Conservation (phyloP, 2,329 filamentous ascomycete species). For the Cladorrhinum sp. region DNA sequence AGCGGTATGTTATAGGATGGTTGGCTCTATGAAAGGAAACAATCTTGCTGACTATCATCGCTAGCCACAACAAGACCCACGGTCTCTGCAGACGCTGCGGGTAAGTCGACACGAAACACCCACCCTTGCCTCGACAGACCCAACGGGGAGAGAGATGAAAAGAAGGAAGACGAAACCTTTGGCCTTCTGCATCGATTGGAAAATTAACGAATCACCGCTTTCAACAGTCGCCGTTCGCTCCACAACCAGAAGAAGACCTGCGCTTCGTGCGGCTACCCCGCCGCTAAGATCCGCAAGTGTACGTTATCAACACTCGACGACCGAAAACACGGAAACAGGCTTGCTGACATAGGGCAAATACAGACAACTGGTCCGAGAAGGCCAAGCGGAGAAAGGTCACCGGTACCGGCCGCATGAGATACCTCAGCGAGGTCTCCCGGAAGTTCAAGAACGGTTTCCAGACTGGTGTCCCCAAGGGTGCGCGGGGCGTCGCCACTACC, state of each 20-base stretch:
- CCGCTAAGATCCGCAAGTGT: conserved; percentile 98
- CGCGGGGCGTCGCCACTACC: conserved; percentile 59
- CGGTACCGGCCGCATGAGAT: conserved; percentile 92
- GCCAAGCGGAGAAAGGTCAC: conserved; percentile 99
- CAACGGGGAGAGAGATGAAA: conserved; percentile 10
- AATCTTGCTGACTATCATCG: conserved; percentile 16
- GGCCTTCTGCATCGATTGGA: neutral
- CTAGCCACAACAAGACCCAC: conserved; percentile 96
- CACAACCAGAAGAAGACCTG: conserved; percentile 99
- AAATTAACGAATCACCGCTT: conserved; percentile 26
- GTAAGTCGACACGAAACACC: conserved; percentile 52
- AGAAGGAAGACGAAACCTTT: conserved; percentile 11
- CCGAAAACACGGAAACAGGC: conserved; percentile 1
- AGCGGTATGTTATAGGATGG: conserved; percentile 34
- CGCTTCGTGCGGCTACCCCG: conserved; percentile 90
- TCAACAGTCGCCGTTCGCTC: conserved; percentile 76
- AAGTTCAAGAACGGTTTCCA: conserved; percentile 99
- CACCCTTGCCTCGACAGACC: conserved; percentile 1
- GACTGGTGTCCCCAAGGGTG: conserved; percentile 79
- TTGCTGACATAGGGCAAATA: conserved; percentile 24
- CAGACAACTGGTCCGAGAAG: conserved; percentile 99
- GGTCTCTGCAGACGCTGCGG: conserved; percentile 97
- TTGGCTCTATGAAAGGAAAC: neutral
- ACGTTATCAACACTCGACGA: conserved; percentile 49
- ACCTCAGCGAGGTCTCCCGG: conserved; percentile 88